Evolutionary conservation across 768 basidiomycete species (phyloP).

Genomic region (Cubamyces lactineus): DNA sequence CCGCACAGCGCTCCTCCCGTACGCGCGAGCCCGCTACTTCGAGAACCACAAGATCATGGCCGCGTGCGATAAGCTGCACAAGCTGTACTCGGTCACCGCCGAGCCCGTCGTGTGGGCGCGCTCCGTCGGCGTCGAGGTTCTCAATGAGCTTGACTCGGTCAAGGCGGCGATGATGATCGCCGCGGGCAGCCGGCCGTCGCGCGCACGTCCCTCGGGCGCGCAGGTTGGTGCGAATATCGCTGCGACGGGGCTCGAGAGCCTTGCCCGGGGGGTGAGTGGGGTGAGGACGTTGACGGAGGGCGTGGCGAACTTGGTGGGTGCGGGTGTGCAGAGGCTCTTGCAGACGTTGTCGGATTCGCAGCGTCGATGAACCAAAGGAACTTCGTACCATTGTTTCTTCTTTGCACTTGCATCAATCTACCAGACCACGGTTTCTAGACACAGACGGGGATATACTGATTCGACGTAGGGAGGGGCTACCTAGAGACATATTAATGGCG

Average conservation of each 20-base stretch:
- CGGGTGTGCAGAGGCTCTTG: constrained; percentile 25
- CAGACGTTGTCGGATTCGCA: constrained; percentile 12
- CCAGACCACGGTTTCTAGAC: no score
- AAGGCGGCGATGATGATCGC: constrained; percentile 85
- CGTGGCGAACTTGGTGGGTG: constrained; percentile 21
- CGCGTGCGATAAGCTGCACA: constrained; percentile 87
- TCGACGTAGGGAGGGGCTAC: background rate
- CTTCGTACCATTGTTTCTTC: no score
- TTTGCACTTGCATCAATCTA: background rate
- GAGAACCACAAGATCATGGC: constrained; percentile 86
- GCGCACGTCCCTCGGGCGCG: constrained; percentile 8
- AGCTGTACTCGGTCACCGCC: constrained; percentile 72
- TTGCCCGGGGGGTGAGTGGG: constrained; percentile 40
- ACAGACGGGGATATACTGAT: background rate
- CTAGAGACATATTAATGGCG: constrained; percentile 3
- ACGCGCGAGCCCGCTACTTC: constrained; percentile 81
- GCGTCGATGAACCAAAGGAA: background rate
- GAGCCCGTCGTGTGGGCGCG: constrained; percentile 84
- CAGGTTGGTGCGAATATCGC: constrained; percentile 31
- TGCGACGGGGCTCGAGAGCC: constrained; percentile 49
- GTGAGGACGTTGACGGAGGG: constrained; percentile 37
- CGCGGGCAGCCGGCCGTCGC: constrained; percentile 54
- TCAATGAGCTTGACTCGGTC: constrained; percentile 85
- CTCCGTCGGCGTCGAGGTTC: constrained; percentile 83
- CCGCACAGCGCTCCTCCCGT: constrained; percentile 72